Evolutionary conservation across 441 rosid species (phyloP), one percentile per base, ranked within the genome.

Genomic region (Erodium moschatum): DNA sequence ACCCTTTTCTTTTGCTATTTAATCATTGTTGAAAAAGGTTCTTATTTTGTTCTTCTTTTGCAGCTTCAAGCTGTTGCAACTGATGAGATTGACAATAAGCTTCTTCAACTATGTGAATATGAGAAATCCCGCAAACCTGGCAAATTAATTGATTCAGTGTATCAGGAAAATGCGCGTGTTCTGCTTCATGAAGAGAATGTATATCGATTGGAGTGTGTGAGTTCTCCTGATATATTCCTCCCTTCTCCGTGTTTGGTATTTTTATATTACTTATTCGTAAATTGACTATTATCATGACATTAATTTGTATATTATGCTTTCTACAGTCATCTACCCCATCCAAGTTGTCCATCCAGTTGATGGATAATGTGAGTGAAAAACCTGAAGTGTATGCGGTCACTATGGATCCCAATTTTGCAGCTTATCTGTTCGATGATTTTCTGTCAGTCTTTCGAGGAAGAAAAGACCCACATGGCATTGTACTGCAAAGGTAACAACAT

Each of bases 331-430:
- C 88, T 0, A 29, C 79, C 20, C 90, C 90, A 50, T 75, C 85
- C 10, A 75, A 60, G 69, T 81, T 91, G 77, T 86, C 91, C 46
- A 78, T 91, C 73, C 97, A 88, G 85, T 90, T 91, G 69, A 86
- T 94, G 91, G 96, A 89, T 80, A 81, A 81, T 24, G 86, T 88
- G 70, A 93, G 81, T 72, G 97, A 88, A 75, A 94, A 94, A 82
- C 97, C 97, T 54, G 99, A 91, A 82, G 91, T 88, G 65, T 84
- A 92, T 66, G 87, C 97, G 65, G 86, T 88, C 76, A 86, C 92
- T 77, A 85, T 89, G 86, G 97, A 94, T 71, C 97, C 96, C 13
- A 80, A 78, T 80, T 91, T 94, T 79, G 86, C 90, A 33, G 83
- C 88, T 48, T 91, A 94, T 81, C 86, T 91, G 68, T 85, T 83